Evolutionary conservation across 2,329 filamentous ascomycete species (phyloP).

Genomic region (Colletotrichum truncatum): DNA sequence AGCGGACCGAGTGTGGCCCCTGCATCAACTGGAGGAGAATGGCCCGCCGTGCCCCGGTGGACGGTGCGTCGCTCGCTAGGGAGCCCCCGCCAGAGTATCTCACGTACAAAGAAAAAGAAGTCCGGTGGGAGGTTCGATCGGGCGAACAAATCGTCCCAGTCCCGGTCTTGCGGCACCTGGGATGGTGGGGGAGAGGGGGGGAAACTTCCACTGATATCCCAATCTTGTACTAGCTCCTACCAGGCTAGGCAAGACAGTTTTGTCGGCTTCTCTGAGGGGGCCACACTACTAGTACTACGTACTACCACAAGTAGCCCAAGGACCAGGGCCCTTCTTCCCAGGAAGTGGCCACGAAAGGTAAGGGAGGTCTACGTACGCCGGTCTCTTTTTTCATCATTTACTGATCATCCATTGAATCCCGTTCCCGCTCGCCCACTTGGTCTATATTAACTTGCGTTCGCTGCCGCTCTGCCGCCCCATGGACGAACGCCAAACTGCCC

Average conservation of each 20-base stretch:
- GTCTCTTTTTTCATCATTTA: not conserved
- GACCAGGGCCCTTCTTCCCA: no score
- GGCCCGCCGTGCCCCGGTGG: not conserved
- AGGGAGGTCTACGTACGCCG: not conserved
- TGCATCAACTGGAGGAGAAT: not conserved
- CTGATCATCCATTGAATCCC: constrained; percentile 13
- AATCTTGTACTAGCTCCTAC: no score
- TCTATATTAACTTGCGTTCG: not conserved
- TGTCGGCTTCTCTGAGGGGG: no score
- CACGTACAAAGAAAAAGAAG: not conserved
- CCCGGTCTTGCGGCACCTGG: not conserved
- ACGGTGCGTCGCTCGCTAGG: not conserved
- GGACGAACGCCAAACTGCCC: not conserved
- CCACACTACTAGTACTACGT: no score
- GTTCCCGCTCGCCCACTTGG: not conserved
- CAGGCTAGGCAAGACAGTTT: no score
- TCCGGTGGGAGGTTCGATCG: not conserved
- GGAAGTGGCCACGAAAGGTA: no score
- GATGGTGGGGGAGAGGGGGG: not conserved
- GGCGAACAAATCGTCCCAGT: constrained; percentile 18
- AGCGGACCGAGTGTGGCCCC: constrained; percentile 6
- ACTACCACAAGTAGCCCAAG: no score
- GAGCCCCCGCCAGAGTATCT: not conserved
- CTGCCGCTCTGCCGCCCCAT: not conserved
- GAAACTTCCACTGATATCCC: no score